These are phyloP conservation scores for Phytophthora pistaciae DNA, from an alignment of 352 stramenopile genomes.

Conservation along the genomic window DNA sequence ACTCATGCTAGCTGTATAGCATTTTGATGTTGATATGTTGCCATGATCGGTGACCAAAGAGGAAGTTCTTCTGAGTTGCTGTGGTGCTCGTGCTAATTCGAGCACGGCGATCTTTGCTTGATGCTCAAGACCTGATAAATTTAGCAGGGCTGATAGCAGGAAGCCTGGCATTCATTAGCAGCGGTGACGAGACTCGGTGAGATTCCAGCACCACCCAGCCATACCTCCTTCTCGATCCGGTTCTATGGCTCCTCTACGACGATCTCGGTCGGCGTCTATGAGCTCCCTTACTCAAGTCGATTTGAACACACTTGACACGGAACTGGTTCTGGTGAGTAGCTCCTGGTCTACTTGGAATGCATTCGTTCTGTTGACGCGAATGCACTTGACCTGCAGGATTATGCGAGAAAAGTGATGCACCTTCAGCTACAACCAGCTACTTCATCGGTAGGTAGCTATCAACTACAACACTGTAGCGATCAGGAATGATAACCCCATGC, in stretches of 20 bases:
- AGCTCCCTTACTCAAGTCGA: conserved; percentile 44
- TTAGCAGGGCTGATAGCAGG: neutral
- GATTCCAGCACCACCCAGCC: neutral
- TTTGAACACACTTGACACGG: conserved; percentile 34
- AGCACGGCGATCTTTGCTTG: neutral
- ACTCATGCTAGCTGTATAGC: neutral
- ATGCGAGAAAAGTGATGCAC: conserved; percentile 43
- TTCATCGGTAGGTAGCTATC: conserved; percentile 17
- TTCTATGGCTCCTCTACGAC: conserved; percentile 29
- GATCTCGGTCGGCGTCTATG: conserved; percentile 40
- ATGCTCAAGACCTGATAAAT: conserved; percentile 1
- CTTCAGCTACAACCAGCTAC: conserved; percentile 39
- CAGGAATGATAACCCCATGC: neutral
- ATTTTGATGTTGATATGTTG: neutral
- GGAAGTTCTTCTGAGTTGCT: neutral
- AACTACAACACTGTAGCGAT: neutral
- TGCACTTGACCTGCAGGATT: conserved; percentile 26
- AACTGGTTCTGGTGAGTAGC: conserved; percentile 35
- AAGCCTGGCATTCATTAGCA: neutral
- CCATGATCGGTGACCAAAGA: neutral
- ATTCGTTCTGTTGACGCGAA: neutral
- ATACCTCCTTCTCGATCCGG: conserved; percentile 15
- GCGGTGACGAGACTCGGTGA: neutral
- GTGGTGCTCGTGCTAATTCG: neutral
- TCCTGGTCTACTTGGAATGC: neutral